Conservation (phyloP, 1,284 basidiomycete genomes). For the Cryptococcus amylolentus region DNA sequence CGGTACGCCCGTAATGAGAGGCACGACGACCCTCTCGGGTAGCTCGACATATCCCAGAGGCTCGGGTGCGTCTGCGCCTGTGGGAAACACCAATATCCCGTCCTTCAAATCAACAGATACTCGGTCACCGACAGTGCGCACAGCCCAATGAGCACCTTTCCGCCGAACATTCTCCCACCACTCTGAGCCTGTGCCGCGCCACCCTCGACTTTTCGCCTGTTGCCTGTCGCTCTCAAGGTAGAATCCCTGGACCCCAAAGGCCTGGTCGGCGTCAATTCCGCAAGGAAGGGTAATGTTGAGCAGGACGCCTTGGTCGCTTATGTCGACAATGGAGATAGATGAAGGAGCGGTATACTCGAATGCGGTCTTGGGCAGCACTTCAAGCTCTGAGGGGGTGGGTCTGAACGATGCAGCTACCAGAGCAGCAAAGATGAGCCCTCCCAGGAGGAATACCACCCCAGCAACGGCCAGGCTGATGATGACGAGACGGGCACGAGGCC, state of each 20-base stretch:
- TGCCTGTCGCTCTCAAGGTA: slow-evolving; percentile 10
- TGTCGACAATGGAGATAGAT: slow-evolving; percentile 36
- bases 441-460: slow-evolving; percentile 26
- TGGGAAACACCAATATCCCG: slow-evolving; percentile 19
- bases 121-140: slow-evolving; percentile 15
- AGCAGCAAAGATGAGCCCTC: slow-evolving; percentile 24
- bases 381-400: slow-evolving; percentile 29
- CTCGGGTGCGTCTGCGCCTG: slow-evolving; percentile 5
- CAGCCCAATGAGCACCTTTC: slow-evolving; percentile 20
- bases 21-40: slow-evolving; percentile 21
- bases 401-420: slow-evolving; percentile 35
- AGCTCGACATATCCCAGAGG: slow-evolving; percentile 31
- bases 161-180: slow-evolving; percentile 45
- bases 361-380: slow-evolving; percentile 24
- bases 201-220: slow-evolving; percentile 12
- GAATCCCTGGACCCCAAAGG: slow-evolving; percentile 29
- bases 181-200: slow-evolving; percentile 26
- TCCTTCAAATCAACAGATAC: slow-evolving; percentile 23
- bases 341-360: slow-evolving; percentile 31
- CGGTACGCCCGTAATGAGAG: slow-evolving; percentile 21
- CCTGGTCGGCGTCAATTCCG: slow-evolving; percentile 41
- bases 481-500: slow-evolving; percentile 8
- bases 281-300: slow-evolving; percentile 37
- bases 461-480: slow-evolving; percentile 22
- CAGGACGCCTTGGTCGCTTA: slow-evolving; percentile 39